Evolutionary conservation across 169 alveolate genomes (phyloP).

Genomic region (Plasmodium inui): DNA sequence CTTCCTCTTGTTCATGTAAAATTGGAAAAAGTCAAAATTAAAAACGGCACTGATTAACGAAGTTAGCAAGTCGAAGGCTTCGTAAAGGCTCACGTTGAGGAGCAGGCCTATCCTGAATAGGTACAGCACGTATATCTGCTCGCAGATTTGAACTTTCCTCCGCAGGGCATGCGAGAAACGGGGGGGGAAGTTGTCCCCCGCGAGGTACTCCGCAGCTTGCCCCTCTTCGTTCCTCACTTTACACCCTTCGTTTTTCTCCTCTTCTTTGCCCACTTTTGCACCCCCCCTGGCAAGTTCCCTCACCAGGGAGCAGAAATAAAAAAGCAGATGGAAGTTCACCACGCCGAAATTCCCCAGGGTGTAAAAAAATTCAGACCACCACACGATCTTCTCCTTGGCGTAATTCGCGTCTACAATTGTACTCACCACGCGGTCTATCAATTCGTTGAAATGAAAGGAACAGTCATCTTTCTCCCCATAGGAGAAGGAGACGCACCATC

Average conservation of each 20-base stretch:
- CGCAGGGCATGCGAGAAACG: not conserved
- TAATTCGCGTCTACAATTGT: constrained; percentile 13
- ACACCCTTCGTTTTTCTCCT: not conserved
- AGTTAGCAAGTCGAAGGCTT: constrained; percentile 38
- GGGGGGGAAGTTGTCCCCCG: not conserved
- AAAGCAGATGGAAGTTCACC: constrained; percentile 44
- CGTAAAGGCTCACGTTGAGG: constrained; percentile 46
- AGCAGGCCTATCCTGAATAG: constrained; percentile 26
- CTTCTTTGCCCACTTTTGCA: not conserved
- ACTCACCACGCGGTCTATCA: constrained; percentile 26
- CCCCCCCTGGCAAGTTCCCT: not conserved
- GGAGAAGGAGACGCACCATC: not conserved
- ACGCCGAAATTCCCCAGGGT: constrained; percentile 1
- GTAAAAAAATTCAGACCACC: constrained; percentile 40
- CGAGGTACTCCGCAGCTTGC: too few relatives aligned
- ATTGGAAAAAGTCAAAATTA: constrained; percentile 36
- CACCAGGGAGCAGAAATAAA: constrained; percentile 43
- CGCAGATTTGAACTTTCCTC: constrained; percentile 35
- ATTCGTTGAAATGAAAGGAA: constrained; percentile 6
- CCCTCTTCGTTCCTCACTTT: too few relatives aligned
- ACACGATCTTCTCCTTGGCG: constrained; percentile 21
- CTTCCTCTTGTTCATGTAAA: constrained; percentile 25
- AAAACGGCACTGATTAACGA: not conserved
- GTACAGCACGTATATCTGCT: constrained; percentile 30
- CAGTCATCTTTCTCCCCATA: not conserved